Conservation (phyloP, 306 rosid species). For the Dalbergia oliveri region DNA sequence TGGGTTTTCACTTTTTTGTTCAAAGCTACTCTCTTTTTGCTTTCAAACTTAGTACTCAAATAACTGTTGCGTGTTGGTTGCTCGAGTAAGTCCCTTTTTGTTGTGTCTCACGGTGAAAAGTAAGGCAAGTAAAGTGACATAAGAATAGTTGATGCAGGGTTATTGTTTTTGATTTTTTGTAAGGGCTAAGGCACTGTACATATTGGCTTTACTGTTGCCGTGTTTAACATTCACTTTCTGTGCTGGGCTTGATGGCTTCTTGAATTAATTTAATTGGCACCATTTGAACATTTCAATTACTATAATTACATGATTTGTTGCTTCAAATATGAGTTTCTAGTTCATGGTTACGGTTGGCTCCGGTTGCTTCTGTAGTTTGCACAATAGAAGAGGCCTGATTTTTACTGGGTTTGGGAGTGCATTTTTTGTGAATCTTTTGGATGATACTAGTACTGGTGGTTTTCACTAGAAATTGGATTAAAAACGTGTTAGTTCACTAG, state of each 20-base stretch:
- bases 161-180: not conserved
- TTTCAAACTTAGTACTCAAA: not conserved
- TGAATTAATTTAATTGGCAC: not conserved
- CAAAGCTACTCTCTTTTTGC: not conserved
- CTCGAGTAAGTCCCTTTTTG: not conserved
- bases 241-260: conserved; percentile 3
- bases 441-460: not conserved
- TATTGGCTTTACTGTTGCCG: too few species aligned
- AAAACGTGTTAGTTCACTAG: not conserved
- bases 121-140: not conserved
- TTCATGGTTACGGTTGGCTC: not conserved
- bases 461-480: conserved; percentile 19
- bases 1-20: not conserved
- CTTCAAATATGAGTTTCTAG: conserved; percentile 5
- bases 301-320: not conserved
- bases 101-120: not conserved
- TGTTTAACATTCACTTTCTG: not conserved
- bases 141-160: not conserved
- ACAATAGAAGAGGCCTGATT: not conserved
- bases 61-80: not conserved
- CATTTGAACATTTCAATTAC: conserved; percentile 9
- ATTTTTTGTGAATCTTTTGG: not conserved
- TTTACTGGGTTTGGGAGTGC: not conserved
- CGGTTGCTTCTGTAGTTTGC: not conserved
- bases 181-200: too few species aligned